A percentile compares a stretch with the other conserved stretches of the same genome.
phyloP scores from a whole-genome alignment of 257 asterid genomes.

The Nicotiana benthamiana region DNA sequence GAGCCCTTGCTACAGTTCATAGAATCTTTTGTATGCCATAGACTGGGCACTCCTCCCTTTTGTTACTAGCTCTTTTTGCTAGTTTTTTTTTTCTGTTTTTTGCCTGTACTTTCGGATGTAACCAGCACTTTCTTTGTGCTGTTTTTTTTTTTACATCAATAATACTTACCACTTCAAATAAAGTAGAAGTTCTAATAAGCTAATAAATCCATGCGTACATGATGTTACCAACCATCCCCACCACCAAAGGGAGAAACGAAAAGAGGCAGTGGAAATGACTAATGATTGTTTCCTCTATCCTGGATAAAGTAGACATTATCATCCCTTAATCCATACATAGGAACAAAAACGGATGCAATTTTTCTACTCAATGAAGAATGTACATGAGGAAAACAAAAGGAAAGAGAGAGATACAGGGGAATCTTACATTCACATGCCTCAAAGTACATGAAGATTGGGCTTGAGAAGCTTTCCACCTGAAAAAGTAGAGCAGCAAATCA shows the following conservation, averaged over 20 bases:
- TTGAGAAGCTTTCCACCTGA: constrained; percentile 10
- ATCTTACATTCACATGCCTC: constrained; percentile 6
- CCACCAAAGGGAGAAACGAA: background rate
- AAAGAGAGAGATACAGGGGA: background rate
- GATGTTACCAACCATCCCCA: background rate
- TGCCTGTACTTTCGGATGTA: background rate
- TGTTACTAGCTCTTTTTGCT: background rate
- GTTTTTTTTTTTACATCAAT: background rate
- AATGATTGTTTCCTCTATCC: background rate
- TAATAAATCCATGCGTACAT: background rate
- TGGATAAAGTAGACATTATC: background rate
- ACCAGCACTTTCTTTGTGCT: background rate
- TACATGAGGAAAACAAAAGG: background rate
- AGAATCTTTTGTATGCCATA: background rate
- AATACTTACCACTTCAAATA: background rate
- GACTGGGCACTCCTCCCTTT: background rate
- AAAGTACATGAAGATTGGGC: constrained; percentile 5
- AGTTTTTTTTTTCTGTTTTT: background rate
- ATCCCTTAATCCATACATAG: background rate
- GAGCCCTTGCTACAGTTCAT: background rate
- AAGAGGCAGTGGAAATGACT: background rate
- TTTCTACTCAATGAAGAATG: background rate
- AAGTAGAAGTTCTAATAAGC: background rate
- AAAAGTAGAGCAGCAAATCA: background rate
- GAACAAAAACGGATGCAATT: background rate